Percentiles rank a stretch among this genome's conserved stretches.
Evolutionary conservation across 2,329 filamentous ascomycete genomes (phyloP).

Genomic region (Harringtonia lauricola): DNA sequence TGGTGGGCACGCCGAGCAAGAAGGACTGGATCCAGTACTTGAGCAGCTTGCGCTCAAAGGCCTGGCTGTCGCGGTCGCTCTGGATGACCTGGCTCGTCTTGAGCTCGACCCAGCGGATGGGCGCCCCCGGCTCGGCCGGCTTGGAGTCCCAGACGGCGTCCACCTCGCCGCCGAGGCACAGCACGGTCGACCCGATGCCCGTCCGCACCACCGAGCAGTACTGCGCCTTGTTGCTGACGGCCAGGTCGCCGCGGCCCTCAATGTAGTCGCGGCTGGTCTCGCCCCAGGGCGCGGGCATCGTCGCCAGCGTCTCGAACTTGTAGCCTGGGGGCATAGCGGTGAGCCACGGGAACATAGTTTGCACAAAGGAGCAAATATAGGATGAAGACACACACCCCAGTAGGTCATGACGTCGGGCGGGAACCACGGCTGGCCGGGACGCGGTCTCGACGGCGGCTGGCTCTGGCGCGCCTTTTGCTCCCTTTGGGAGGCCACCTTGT

Average conservation of each 20-base stretch:
- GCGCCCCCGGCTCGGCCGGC: slow-evolving; percentile 49
- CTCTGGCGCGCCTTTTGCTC: slow-evolving; percentile 43
- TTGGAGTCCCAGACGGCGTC: slow-evolving; percentile 90
- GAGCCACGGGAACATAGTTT: background rate
- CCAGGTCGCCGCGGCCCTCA: slow-evolving; percentile 56
- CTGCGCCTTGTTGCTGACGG: slow-evolving; percentile 83
- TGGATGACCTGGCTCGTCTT: slow-evolving; percentile 75
- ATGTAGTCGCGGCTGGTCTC: slow-evolving; percentile 66
- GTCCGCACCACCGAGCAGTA: slow-evolving; percentile 93
- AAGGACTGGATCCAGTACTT: slow-evolving; percentile 98
- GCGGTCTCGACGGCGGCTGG: slow-evolving; percentile 17
- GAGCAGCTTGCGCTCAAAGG: slow-evolving; percentile 81
- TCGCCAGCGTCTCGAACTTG: slow-evolving; percentile 85
- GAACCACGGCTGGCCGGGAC: slow-evolving; percentile 14
- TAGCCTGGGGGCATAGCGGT: slow-evolving; percentile 49
- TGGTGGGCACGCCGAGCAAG: slow-evolving; percentile 80
- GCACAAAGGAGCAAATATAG: background rate
- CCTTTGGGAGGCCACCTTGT: slow-evolving; percentile 52
- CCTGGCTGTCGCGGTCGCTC: slow-evolving; percentile 55
- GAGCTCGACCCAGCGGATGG: slow-evolving; percentile 86
- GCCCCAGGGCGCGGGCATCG: slow-evolving; percentile 65
- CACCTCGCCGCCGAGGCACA: slow-evolving; percentile 87
- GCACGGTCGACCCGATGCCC: slow-evolving; percentile 61
- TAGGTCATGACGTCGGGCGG: slow-evolving; percentile 79
- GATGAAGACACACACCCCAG: slow-evolving; percentile 54